Percentiles rank a stretch among this genome's conserved stretches.
Evolutionary conservation across 495 filamentous ascomycete genomes (phyloP).

Genomic region (Parathielavia hyrcaniae): DNA sequence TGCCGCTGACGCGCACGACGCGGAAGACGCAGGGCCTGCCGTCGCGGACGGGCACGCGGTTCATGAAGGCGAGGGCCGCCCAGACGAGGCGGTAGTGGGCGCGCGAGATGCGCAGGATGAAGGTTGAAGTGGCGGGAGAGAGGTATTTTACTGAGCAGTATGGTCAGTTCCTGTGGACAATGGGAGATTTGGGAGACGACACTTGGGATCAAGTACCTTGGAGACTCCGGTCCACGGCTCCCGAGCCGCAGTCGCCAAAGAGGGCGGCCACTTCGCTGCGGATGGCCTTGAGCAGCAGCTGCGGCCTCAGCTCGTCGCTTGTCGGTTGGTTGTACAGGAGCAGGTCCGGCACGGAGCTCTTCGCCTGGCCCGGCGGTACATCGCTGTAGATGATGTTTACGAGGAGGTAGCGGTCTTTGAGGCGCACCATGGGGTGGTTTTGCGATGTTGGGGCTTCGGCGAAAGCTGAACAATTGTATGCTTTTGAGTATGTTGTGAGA

Average conservation of each 20-base stretch:
- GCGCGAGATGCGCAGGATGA: slow-evolving; percentile 75
- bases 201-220: slow-evolving; percentile 48
- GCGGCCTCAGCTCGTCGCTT: slow-evolving; percentile 55
- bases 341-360: slow-evolving; percentile 45
- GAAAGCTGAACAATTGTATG: no score
- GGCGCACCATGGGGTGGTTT: slow-evolving; percentile 69
- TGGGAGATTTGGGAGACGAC: slow-evolving; percentile 4
- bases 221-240: slow-evolving; percentile 56
- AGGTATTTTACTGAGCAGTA: slow-evolving; percentile 74
- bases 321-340: slow-evolving; percentile 73
- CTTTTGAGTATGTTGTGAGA: no score
- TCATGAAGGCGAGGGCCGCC: slow-evolving; percentile 80
- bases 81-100: slow-evolving; percentile 79
- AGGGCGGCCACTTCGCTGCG: slow-evolving; percentile 59
- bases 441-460: background rate
- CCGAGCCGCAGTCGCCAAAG: slow-evolving; percentile 89
- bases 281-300: slow-evolving; percentile 59
- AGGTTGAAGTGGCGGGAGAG: slow-evolving; percentile 85
- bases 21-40: slow-evolving; percentile 64
- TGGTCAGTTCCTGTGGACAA: background rate
- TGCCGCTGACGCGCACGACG: slow-evolving; percentile 89
- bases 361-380: slow-evolving; percentile 33
- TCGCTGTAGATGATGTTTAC: slow-evolving; percentile 85
- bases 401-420: slow-evolving; percentile 92
- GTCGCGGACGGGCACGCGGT: slow-evolving; percentile 54